Evolutionary conservation across 2,329 filamentous ascomycete genomes (phyloP).

Genomic region (Sphaerostilbella broomeana): DNA sequence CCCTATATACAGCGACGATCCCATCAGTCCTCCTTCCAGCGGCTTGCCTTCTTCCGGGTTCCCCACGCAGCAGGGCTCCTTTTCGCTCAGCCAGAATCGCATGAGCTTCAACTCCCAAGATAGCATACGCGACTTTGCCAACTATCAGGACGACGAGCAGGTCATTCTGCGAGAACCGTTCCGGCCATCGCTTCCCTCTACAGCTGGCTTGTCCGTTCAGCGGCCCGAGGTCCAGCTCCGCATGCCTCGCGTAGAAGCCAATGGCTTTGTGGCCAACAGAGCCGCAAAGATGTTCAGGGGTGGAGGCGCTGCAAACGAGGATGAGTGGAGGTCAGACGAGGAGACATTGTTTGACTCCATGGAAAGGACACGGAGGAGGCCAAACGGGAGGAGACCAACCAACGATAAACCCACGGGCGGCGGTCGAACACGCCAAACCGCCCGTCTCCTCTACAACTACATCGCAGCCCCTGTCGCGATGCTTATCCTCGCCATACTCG

Average conservation of each 20-base stretch:
- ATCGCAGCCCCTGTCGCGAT: constrained; percentile 59
- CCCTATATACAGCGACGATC: constrained; percentile 34
- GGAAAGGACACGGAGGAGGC: constrained; percentile 23
- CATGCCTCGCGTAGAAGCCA: constrained; percentile 44
- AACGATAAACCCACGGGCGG: not conserved
- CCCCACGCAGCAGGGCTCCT: constrained; percentile 43
- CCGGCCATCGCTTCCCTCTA: constrained; percentile 43
- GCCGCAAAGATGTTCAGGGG: constrained; percentile 19
- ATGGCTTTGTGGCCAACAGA: constrained; percentile 31
- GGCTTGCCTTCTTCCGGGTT: constrained; percentile 28
- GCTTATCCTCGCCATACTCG: constrained; percentile 54
- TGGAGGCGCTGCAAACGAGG: not conserved
- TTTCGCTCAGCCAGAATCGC: constrained; percentile 25
- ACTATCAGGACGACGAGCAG: constrained; percentile 48
- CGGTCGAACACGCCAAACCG: not conserved
- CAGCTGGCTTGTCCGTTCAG: constrained; percentile 14
- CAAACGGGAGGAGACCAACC: not conserved
- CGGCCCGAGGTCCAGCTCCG: constrained; percentile 46
- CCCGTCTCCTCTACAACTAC: constrained; percentile 53
- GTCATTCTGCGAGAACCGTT: constrained; percentile 50
- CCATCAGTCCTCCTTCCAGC: constrained; percentile 33
- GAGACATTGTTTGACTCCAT: constrained; percentile 14
- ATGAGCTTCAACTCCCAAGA: constrained; percentile 46
- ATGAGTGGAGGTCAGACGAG: not conserved
- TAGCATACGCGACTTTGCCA: constrained; percentile 48